Percentiles rank a stretch among this genome's conserved stretches.
phyloP scores from a whole-genome alignment of 768 basidiomycete species.

The Paxillus rubicundulus region DNA sequence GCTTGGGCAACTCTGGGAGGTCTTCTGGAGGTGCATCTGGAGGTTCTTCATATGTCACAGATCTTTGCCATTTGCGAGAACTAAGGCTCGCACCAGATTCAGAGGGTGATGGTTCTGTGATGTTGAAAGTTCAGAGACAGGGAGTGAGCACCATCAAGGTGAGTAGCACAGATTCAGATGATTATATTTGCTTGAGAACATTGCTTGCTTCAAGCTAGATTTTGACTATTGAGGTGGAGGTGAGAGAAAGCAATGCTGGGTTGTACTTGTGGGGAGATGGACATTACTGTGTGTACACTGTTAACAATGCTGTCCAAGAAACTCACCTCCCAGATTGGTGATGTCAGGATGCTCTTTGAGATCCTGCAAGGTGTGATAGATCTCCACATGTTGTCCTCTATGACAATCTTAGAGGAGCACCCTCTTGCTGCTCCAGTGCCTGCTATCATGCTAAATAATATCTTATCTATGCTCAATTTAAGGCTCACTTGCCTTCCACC shows the following conservation, averaged over 20 bases:
- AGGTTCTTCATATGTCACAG: conserved; percentile 23
- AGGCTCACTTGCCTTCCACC: too few species aligned
- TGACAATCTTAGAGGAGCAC: too few species aligned
- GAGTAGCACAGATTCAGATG: conserved; percentile 11
- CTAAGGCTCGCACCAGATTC: conserved; percentile 24
- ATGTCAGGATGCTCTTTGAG: too few species aligned
- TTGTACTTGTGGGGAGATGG: conserved; percentile 9
- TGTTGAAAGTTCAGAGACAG: conserved; percentile 35
- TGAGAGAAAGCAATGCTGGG: conserved; percentile 22
- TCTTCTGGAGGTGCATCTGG: conserved; percentile 17
- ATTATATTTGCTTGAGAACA: conserved; percentile 18
- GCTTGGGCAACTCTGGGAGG: conserved; percentile 47
- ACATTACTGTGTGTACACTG: too few species aligned
- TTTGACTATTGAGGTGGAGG: conserved; percentile 16
- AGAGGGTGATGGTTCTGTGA: conserved; percentile 28
- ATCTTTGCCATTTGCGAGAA: conserved; percentile 39
- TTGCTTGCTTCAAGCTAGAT: conserved; percentile 13
- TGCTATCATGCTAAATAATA: too few species aligned
- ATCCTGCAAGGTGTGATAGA: too few species aligned
- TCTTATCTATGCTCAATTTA: too few species aligned
- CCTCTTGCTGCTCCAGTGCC: too few species aligned
- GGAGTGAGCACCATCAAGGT: conserved; percentile 34
- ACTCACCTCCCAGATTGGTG: too few species aligned
- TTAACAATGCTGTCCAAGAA: too few species aligned
- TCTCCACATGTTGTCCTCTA: too few species aligned